Evolutionary conservation across 345 rosid species (phyloP).

Genomic region (Pistacia vera): DNA sequence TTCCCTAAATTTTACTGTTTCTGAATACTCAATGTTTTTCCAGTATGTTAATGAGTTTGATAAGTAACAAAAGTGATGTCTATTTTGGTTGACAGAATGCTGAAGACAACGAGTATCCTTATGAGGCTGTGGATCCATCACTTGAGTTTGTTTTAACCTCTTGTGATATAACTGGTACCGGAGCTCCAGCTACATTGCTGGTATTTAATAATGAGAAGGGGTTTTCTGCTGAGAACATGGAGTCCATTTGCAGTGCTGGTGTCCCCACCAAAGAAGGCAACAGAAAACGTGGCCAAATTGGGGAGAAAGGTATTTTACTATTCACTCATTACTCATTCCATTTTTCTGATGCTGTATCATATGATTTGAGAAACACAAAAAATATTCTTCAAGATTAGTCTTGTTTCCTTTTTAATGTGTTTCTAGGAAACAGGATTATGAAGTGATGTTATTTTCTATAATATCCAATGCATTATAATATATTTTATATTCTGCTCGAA

Average conservation of each 20-base stretch:
- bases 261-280: conserved; percentile 71
- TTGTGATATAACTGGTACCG: conserved; percentile 65
- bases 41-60: background rate
- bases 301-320: conserved; percentile 65
- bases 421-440: too few species aligned
- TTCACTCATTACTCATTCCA: too few species aligned
- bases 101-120: conserved; percentile 65
- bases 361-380: too few species aligned
- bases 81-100: conserved; percentile 51
- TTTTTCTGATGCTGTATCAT: background rate
- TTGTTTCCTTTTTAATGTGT: too few species aligned
- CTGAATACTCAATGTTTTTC: too few species aligned
- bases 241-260: conserved; percentile 71
- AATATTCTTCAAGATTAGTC: too few species aligned
- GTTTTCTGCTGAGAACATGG: conserved; percentile 56
- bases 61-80: background rate
- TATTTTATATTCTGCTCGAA: background rate
- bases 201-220: conserved; percentile 75
- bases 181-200: conserved; percentile 65
- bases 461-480: background rate
- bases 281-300: conserved; percentile 65
- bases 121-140: conserved; percentile 61
- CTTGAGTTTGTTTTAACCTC: conserved; percentile 74
- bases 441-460: background rate
- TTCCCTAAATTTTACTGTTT: too few species aligned